These are phyloP conservation scores for Magnaporthales sp. DNA, from an alignment of 2,329 filamentous ascomycete genomes.

Conservation along the genomic window DNA sequence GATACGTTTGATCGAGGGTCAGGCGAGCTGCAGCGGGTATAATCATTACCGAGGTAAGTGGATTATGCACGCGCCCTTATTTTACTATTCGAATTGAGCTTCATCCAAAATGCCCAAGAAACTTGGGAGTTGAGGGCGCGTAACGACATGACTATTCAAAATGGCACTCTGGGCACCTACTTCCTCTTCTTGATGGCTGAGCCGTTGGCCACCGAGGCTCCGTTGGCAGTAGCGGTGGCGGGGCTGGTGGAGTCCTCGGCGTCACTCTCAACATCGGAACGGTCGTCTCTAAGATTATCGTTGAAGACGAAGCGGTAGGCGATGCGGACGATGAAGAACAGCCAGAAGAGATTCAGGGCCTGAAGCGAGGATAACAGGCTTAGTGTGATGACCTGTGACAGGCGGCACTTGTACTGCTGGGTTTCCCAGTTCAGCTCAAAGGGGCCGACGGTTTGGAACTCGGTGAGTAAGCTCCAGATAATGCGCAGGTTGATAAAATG, in stretches of 20 bases:
- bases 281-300: conserved; percentile 59
- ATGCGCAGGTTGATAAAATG: conserved; percentile 78
- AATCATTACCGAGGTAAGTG: neutral
- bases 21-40: no score
- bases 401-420: conserved; percentile 67
- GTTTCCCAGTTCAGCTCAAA: conserved; percentile 70
- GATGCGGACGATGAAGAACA: conserved; percentile 68
- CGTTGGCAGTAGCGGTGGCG: conserved; percentile 1
- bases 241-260: conserved; percentile 22
- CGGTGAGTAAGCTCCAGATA: conserved; percentile 64
- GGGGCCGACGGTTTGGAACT: conserved; percentile 66
- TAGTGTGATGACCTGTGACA: conserved; percentile 61
- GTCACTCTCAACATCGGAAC: conserved; percentile 59
- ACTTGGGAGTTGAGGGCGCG: neutral
- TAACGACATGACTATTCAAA: no score
- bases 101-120: neutral
- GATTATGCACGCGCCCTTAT: neutral
- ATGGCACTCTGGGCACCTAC: neutral
- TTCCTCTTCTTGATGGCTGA: conserved; percentile 12
- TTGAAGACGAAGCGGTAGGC: conserved; percentile 60
- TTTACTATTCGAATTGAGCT: neutral
- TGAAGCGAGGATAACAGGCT: conserved; percentile 58
- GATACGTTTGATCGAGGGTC: no score
- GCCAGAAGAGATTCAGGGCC: conserved; percentile 73
- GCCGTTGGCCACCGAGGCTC: conserved; percentile 7